These are phyloP conservation scores for Termitomyces sp. DNA, from an alignment of 768 basidiomycete species.

Conservation along the genomic window DNA sequence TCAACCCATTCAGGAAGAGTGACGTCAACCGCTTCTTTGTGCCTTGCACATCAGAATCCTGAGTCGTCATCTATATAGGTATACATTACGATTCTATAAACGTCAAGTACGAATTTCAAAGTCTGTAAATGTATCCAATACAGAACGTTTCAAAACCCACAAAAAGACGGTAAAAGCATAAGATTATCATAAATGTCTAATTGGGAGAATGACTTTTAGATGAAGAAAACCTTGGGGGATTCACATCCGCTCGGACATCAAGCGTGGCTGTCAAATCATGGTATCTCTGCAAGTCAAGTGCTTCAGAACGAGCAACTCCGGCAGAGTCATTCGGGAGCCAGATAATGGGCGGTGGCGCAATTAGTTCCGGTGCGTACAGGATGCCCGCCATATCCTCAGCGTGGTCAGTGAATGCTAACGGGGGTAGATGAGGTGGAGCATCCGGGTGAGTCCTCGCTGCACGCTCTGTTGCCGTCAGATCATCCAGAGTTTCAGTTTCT, in stretches of 20 bases:
- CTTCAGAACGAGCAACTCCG: constrained; percentile 72
- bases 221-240: constrained; percentile 30
- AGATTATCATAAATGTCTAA: constrained; percentile 12
- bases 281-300: constrained; percentile 70
- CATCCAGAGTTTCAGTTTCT: constrained; percentile 80
- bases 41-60: not conserved
- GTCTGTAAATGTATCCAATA: not conserved
- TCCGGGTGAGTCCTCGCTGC: constrained; percentile 77
- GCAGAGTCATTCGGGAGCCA: constrained; percentile 83
- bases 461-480: constrained; percentile 73
- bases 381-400: constrained; percentile 75
- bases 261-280: constrained; percentile 69
- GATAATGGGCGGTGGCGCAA: constrained; percentile 74
- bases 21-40: constrained; percentile 12
- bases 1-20: not conserved
- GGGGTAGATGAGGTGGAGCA: constrained; percentile 69
- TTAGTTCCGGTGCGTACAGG: constrained; percentile 77
- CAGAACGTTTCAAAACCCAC: not conserved
- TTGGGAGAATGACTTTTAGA: constrained; percentile 24
- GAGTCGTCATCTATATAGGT: not conserved
- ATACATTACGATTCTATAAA: constrained; percentile 3
- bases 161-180: not conserved
- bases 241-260: constrained; percentile 55
- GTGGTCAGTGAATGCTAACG: constrained; percentile 68
- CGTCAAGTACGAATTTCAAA: not conserved